Conservation (phyloP, 2,329 filamentous ascomycete species). For the Pestalotiopsis sp. region DNA sequence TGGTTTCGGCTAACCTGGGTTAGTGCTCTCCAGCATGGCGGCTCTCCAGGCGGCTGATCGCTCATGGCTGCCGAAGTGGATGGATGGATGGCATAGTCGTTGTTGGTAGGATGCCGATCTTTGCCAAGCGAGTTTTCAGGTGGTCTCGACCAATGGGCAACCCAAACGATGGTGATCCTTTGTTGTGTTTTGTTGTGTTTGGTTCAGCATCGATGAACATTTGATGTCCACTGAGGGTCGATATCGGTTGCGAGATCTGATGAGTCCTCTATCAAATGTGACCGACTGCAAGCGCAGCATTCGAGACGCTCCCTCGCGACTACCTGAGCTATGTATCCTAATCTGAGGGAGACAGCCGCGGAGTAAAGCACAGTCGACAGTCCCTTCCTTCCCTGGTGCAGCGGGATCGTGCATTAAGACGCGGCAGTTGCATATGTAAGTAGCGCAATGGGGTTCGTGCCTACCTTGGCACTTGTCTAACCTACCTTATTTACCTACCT, state of each 20-base stretch:
- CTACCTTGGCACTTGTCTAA: not conserved
- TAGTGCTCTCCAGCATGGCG: not conserved
- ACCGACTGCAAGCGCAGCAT: not conserved
- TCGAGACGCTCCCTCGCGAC: not conserved
- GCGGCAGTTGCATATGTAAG: not conserved
- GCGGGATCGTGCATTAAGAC: not conserved
- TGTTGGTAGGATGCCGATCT: not conserved
- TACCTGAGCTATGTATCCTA: no score
- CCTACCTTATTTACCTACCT: no score
- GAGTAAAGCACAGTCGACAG: not conserved
- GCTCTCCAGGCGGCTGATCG: constrained; percentile 1
- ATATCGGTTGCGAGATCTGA: not conserved
- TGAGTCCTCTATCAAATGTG: not conserved
- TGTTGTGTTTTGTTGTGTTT: not conserved
- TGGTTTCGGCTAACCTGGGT: not conserved
- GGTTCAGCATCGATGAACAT: not conserved
- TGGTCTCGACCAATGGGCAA: not conserved
- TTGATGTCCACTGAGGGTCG: not conserved
- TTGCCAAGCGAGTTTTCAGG: not conserved
- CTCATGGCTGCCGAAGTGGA: not conserved
- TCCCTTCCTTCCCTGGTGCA: not conserved
- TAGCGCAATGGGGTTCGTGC: not conserved
- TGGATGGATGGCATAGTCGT: not conserved
- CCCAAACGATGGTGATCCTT: not conserved
- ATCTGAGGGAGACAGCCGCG: no score